Conservation (phyloP, 768 basidiomycete species). For the Phlegmacium glaucopus region DNA sequence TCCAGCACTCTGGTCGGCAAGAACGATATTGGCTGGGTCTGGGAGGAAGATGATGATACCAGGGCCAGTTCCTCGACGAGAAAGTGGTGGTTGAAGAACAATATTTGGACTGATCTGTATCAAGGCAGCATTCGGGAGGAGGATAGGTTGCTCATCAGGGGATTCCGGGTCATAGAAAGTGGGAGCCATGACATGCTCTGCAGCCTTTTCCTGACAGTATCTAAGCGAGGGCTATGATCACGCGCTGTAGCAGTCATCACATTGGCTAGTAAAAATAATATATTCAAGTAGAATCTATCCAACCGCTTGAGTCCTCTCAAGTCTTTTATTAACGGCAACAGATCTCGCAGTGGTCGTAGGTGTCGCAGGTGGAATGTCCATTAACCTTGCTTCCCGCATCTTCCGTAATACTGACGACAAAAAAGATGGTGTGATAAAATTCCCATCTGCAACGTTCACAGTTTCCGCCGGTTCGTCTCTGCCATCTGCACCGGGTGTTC, state of each 20-base stretch:
- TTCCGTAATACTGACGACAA: conserved; percentile 53
- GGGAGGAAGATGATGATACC: conserved; percentile 45
- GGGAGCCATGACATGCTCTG: no score
- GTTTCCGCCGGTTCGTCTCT: conserved; percentile 10
- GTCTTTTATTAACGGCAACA: conserved; percentile 63
- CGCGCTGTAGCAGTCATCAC: no score
- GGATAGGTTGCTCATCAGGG: conserved; percentile 32
- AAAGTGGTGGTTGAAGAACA: conserved; percentile 44
- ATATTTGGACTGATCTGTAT: conserved; percentile 26
- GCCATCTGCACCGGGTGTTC: conserved; percentile 25
- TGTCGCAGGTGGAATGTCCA: conserved; percentile 50
- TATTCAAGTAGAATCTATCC: conserved; percentile 31
- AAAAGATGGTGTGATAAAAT: conserved; percentile 53
- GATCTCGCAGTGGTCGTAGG: conserved; percentile 47
- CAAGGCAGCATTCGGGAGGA: conserved; percentile 40
- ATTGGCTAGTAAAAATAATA: background rate
- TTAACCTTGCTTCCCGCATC: conserved; percentile 66
- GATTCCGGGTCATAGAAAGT: background rate
- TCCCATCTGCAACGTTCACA: conserved; percentile 18
- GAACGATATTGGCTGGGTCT: conserved; percentile 18
- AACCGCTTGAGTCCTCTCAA: conserved; percentile 69
- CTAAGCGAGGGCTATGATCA: no score
- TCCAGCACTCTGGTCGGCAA: conserved; percentile 10
- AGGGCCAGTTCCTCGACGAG: conserved; percentile 45
- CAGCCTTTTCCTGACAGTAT: no score